Conservation (phyloP, 202 grass and related monocot species). For the Musa balbisiana region DNA sequence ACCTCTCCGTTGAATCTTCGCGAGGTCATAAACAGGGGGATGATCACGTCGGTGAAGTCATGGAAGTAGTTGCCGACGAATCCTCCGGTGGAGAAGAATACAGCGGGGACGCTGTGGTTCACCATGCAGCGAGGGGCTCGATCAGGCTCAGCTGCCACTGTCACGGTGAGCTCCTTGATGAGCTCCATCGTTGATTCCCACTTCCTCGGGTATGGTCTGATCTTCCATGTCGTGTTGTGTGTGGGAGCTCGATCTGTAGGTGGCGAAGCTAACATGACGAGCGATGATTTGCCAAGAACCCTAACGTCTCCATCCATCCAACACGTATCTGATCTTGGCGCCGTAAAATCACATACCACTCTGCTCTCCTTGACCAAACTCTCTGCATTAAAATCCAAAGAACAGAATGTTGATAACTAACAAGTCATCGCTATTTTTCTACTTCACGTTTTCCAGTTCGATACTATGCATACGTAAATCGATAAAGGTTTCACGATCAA, state of each 20-base stretch:
- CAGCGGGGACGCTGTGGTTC: slow-evolving; percentile 4
- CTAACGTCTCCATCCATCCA: slow-evolving; percentile 47
- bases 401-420: too few relatives aligned
- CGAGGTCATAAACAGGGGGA: slow-evolving; percentile 6
- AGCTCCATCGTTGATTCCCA: slow-evolving; percentile 2
- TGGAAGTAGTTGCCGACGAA: slow-evolving; percentile 10
- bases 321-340: slow-evolving; percentile 31
- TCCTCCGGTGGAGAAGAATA: slow-evolving; percentile 9
- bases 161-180: slow-evolving; percentile 9
- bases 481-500: too few relatives aligned
- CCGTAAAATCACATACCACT: slow-evolving; percentile 42
- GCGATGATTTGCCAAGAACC: slow-evolving; percentile 32
- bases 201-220: slow-evolving; percentile 10
- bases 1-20: not conserved
- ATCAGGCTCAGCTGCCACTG: not conserved
- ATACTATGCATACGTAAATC: too few relatives aligned
- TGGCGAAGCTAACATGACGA: slow-evolving; percentile 33
- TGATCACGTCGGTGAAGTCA: slow-evolving; percentile 12
- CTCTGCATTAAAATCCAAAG: not conserved
- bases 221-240: slow-evolving; percentile 20
- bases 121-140: not conserved
- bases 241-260: not conserved
- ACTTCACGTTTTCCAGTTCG: not conserved
- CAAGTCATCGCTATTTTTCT: not conserved
- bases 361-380: not conserved